A percentile compares a stretch with the other conserved stretches of the same genome.
Evolutionary conservation across 2,329 filamentous ascomycete species (phyloP).

Genomic region (Bipolaris gigantea): DNA sequence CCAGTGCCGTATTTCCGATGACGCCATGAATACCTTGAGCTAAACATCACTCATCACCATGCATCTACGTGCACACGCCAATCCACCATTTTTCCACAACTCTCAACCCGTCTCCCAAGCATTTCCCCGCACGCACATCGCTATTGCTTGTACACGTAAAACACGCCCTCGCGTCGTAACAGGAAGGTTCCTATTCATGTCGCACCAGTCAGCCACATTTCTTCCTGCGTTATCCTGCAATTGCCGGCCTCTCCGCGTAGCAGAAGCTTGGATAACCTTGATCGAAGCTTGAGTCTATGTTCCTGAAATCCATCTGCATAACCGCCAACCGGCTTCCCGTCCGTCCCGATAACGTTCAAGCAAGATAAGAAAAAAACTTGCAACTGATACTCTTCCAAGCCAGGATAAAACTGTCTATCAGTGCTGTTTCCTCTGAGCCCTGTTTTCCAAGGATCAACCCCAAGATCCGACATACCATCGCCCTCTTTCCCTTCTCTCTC

Average conservation of each 20-base stretch:
- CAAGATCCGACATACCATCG: conserved; percentile 1
- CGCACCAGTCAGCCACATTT: background rate
- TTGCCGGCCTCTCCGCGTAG: conserved; percentile 24
- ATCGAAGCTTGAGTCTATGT: conserved; percentile 30
- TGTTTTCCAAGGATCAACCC: background rate
- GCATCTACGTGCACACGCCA: conserved; percentile 16
- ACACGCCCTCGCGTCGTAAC: conserved; percentile 1
- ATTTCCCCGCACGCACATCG: conserved; percentile 10
- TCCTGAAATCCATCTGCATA: conserved; percentile 17
- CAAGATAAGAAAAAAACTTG: background rate
- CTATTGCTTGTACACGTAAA: background rate
- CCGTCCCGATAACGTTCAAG: background rate
- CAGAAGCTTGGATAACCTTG: conserved; percentile 17
- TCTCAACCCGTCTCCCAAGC: background rate
- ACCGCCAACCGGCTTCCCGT: conserved; percentile 1
- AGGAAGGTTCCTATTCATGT: conserved; percentile 7
- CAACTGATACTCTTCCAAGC: conserved; percentile 6
- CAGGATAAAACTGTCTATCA: conserved; percentile 9
- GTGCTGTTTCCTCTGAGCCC: conserved; percentile 7
- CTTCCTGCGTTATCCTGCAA: conserved; percentile 28
- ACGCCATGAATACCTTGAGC: conserved; percentile 44
- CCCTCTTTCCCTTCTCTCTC: background rate
- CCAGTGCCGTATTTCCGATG: conserved; percentile 40
- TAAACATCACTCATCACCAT: conserved; percentile 9
- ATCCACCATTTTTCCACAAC: conserved; percentile 16